Conservation (phyloP, 495 filamentous ascomycete species). For the Parachaetomium inaequale region DNA sequence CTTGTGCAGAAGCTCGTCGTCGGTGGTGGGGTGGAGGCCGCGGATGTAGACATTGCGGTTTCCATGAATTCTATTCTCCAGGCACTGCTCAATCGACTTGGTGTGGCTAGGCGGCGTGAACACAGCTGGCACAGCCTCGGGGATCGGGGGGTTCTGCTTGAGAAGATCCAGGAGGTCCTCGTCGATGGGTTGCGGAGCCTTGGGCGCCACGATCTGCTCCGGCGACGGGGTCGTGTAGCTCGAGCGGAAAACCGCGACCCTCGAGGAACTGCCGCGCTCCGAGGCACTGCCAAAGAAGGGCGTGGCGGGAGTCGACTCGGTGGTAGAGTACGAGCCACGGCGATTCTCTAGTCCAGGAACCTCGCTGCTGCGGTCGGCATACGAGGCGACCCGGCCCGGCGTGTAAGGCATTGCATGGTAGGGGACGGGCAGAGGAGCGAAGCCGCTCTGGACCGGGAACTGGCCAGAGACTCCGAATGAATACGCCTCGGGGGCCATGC, state of each 20-base stretch:
- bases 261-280: slow-evolving; percentile 48
- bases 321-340: slow-evolving; percentile 65
- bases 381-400: slow-evolving; percentile 41
- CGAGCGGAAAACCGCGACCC: slow-evolving; percentile 58
- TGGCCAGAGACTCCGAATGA: slow-evolving; percentile 31
- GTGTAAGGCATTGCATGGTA: slow-evolving; percentile 48
- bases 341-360: slow-evolving; percentile 59
- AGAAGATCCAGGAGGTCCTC: slow-evolving; percentile 68
- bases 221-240: slow-evolving; percentile 62
- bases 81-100: slow-evolving; percentile 81
- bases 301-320: slow-evolving; percentile 60
- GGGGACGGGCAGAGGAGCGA: slow-evolving; percentile 32
- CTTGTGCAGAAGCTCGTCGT: slow-evolving; percentile 78
- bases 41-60: slow-evolving; percentile 96
- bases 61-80: slow-evolving; percentile 82
- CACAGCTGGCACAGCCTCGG: slow-evolving; percentile 81
- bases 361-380: slow-evolving; percentile 44
- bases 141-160: slow-evolving; percentile 73
- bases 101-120: slow-evolving; percentile 69
- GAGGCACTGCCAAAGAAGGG: slow-evolving; percentile 55
- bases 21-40: slow-evolving; percentile 88
- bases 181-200: slow-evolving; percentile 50
- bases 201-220: slow-evolving; percentile 51
- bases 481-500: slow-evolving; percentile 31
- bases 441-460: slow-evolving; percentile 35